Base-by-base conservation (phyloP, 78 protist genomes). In the Dictyostelium purpureum region DNA sequence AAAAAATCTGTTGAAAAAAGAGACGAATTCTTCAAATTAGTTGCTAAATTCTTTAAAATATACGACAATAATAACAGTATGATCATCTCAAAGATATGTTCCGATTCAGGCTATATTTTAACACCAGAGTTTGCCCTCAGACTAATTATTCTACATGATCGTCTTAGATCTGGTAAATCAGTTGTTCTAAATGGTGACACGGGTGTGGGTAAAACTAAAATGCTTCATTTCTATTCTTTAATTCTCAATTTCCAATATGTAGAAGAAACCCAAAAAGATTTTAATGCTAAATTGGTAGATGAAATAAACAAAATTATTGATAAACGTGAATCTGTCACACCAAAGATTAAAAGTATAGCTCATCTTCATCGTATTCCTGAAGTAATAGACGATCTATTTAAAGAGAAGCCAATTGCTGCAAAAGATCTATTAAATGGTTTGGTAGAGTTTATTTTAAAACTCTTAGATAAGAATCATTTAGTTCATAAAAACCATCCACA, bases 151-250 rank as follows among this genome's bases (percentile, higher is more conserved):
- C 57, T 93, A 4, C 78, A 93, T 42, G 51, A 93, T 47, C 59
- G 73, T 51, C 21, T 80, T 7, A 80, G 51, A 42, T 43, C 40
- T 24, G 57, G 45, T 16, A 57, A 77, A 45, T 87, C 87, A 6
- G 31, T 93, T 10, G 87, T 85, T 11, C 31, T 93, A 11, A 65
- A 65, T 56, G 96, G 96, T 54, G 96, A 49, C 24, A 85, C 96
- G 40, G 96, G 96, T 56, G 92, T 85, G 5, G 96, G 96, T 31
- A 93, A 93, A 71, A 85, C 93, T 26, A 45, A 73, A 65, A 24
- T 87, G 21, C 77, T 93, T 5, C 28, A 51, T 19, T 66, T 90
- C 79, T 77, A 81, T 74, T 74, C 90, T 6, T 28, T 80, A 6
- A 59, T 90, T n/a, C 40, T 90, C 45, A 90, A 80, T 75, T 54